Conservation (phyloP, 2,329 filamentous ascomycete genomes). For the Sclerotinia subarctica region DNA sequence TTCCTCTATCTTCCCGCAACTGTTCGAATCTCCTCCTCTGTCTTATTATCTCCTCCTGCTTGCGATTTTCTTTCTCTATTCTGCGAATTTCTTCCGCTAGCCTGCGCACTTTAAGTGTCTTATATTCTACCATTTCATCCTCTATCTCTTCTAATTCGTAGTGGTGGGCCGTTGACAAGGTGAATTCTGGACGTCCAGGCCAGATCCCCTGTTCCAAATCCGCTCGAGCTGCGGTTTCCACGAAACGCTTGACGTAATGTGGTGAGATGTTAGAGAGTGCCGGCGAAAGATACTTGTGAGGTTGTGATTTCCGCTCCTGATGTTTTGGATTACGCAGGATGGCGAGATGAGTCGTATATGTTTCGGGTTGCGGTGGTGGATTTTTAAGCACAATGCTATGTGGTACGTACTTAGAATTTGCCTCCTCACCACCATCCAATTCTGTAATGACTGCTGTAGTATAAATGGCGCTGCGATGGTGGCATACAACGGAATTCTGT, state of each 20-base stretch:
- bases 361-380: not conserved
- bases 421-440: not conserved
- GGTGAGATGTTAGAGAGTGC: not conserved
- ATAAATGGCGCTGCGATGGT: not conserved
- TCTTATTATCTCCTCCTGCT: too few relatives aligned
- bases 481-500: not conserved
- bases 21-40: too few relatives aligned
- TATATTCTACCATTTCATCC: too few relatives aligned
- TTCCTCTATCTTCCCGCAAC: too few relatives aligned
- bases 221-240: not conserved
- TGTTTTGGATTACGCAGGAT: conserved; percentile 2
- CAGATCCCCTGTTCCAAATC: rapidly evolving
- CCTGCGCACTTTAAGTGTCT: not conserved
- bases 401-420: rapidly evolving
- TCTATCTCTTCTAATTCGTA: not conserved
- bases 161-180: not conserved
- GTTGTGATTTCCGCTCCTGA: not conserved
- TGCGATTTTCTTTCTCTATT: too few relatives aligned
- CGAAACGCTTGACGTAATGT: not conserved
- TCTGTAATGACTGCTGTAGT: not conserved
- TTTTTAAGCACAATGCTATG: not conserved
- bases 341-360: not conserved
- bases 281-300: not conserved
- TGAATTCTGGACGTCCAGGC: not conserved
- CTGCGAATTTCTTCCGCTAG: too few relatives aligned